A percentile compares a stretch with the other conserved stretches of the same genome.
Evolutionary conservation across 2,329 filamentous ascomycete species (phyloP).

Genomic region (Bipolaris oryzae): DNA sequence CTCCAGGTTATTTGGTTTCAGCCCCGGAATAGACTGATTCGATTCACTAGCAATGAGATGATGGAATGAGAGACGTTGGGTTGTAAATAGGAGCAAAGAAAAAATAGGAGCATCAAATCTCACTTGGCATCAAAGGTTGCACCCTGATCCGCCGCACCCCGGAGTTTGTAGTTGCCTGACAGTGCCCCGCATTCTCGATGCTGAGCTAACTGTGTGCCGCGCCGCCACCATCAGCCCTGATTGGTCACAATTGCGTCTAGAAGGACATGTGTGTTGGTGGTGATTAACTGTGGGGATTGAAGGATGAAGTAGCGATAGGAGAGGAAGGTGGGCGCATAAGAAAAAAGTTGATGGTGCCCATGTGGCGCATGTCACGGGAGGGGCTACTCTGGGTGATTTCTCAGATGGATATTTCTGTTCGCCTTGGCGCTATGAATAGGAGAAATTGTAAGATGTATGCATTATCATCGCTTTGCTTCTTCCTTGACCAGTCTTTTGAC

Average conservation of each 20-base stretch:
- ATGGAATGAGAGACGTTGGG: neutral
- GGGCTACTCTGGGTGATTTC: no score
- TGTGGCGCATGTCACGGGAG: no score
- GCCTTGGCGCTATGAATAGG: neutral
- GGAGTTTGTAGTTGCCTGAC: neutral
- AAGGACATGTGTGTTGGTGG: neutral
- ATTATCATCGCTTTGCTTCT: no score
- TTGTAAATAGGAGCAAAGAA: no score
- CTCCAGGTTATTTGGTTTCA: neutral
- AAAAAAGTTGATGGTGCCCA: neutral
- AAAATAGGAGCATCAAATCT: neutral
- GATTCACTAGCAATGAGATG: neutral
- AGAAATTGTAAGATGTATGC: no score
- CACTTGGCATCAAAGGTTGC: neutral
- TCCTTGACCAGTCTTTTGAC: no score
- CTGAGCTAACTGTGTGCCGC: neutral
- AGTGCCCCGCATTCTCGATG: neutral
- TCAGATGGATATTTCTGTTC: neutral
- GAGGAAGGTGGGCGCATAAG: neutral
- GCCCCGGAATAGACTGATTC: neutral
- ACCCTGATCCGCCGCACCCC: neutral
- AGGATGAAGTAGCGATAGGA: neutral
- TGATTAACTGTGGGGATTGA: neutral
- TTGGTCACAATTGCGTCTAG: neutral
- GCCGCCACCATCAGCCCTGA: neutral